Base-by-base conservation (phyloP, 345 rosid genomes). In the Salix dunnii region DNA sequence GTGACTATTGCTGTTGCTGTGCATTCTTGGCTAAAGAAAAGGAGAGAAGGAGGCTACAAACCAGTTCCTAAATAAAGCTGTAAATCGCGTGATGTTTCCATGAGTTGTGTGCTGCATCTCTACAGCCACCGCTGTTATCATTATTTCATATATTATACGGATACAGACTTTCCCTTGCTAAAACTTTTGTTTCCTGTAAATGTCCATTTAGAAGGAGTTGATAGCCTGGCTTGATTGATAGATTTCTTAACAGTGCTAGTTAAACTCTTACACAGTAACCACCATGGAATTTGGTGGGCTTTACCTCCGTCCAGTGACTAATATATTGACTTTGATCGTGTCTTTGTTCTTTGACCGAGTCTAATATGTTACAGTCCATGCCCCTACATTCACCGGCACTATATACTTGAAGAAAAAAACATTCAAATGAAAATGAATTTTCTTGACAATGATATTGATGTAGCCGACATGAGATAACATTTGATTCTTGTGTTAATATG, bases 31-130 rank as follows among this genome's bases (percentile, higher is more conserved):
- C 74, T 68, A 30, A 85, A 70, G 77, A 88, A 76, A 40, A 81
- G 78, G 73, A 65, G 74, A 73, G 83, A 71, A 60, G 82, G 82
- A 67, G 89, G 86, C 60, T 89, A 91, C 66, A 78, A 84, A 67
- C 82, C 90, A 68, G 85, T 87, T 72, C 28, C 27, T 20, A 46
- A 23, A 17, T 76, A 33, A 62, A 60, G 35, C 38, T 36, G 10
- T 1, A 51, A 51, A 20, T 51, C n/a, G 2, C 18, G 23, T 42
- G n/a, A 16, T 42, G 62, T 51, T 18, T 51, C 55, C n/a, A 51
- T 51, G 58, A 20, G n/a, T 1, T 49, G 58, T 18, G n/a, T 18
- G 17, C 7, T 48, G 53, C 21, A 17, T 48, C 53, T 17, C 53
- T 48, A 16, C 53, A 48, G 21, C 53, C 21, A 17, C 0, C 21